These are phyloP conservation scores for Spizellomyces punctatus DNA, from an alignment of 192 early-diverging fungal species.

Conservation along the genomic window DNA sequence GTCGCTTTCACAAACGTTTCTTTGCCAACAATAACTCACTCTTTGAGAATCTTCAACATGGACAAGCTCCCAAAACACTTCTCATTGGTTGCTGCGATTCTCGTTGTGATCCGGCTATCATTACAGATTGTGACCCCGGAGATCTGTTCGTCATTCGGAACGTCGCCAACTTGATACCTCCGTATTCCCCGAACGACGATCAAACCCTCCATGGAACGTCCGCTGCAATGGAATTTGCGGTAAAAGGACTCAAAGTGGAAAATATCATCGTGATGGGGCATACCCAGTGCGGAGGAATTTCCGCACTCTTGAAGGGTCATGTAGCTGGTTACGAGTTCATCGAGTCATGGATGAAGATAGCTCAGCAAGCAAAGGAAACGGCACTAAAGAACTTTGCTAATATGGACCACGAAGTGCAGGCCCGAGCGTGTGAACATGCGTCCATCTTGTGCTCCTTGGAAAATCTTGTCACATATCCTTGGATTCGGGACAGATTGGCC, in stretches of 20 bases:
- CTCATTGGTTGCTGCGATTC: slow-evolving; percentile 54
- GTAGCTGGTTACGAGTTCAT: slow-evolving; percentile 40
- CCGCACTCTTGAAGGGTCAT: slow-evolving; percentile 38
- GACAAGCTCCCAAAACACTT: slow-evolving; percentile 49
- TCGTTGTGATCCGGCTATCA: slow-evolving; percentile 51
- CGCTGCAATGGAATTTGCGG: slow-evolving; percentile 51
- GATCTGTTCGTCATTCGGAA: slow-evolving; percentile 54
- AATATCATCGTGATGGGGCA: slow-evolving; percentile 53
- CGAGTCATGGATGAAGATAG: slow-evolving; percentile 50
- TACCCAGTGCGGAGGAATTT: slow-evolving; percentile 49
- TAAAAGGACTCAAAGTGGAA: slow-evolving; percentile 45
- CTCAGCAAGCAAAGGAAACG: slow-evolving; percentile 38
- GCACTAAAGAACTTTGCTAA: slow-evolving; percentile 39
- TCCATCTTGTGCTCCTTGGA: slow-evolving; percentile 44
- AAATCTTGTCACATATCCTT: slow-evolving; percentile 48
- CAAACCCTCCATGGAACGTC: slow-evolving; percentile 40
- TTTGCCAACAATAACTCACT: slow-evolving; percentile 42
- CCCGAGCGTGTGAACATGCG: slow-evolving; percentile 45
- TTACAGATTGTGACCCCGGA: slow-evolving; percentile 55
- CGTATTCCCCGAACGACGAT: slow-evolving; percentile 37
- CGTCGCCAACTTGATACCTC: slow-evolving; percentile 50
- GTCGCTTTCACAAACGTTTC: slow-evolving; percentile 44
- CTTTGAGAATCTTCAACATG: slow-evolving; percentile 38
- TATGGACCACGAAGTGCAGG: slow-evolving; percentile 27
- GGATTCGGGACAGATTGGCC: slow-evolving; percentile 36